Conservation (phyloP, 2,329 filamentous ascomycete genomes). For the Fusarium oligoseptatum region DNA sequence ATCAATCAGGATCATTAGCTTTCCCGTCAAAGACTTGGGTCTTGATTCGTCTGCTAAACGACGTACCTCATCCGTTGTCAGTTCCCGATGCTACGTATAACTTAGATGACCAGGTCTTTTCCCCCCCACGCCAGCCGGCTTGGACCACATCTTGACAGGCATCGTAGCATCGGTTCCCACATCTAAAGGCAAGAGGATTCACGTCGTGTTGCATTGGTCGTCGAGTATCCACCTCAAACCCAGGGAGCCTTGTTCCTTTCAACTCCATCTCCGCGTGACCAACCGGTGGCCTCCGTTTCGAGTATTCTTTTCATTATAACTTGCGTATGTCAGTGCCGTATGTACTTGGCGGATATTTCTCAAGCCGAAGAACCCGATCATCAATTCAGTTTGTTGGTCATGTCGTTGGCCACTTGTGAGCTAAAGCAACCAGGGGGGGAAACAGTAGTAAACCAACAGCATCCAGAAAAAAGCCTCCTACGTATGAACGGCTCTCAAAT, state of each 20-base stretch:
- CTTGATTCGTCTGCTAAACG: neutral
- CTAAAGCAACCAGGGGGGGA: neutral
- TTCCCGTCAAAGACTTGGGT: neutral
- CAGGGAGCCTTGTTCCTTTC: neutral
- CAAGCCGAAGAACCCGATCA: neutral
- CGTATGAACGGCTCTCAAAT: neutral
- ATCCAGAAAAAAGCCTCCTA: neutral
- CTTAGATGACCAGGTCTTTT: neutral
- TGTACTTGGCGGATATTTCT: neutral
- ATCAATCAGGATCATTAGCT: conserved; percentile 13
- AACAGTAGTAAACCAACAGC: neutral
- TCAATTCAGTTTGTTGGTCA: neutral
- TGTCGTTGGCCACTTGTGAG: neutral
- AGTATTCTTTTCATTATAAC: neutral
- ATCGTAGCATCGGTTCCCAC: conserved; percentile 5
- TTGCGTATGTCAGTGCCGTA: neutral
- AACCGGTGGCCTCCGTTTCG: neutral
- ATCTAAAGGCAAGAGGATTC: neutral
- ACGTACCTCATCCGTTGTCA: neutral
- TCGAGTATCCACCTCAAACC: neutral
- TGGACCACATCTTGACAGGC: conserved; percentile 1
- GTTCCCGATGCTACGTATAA: neutral
- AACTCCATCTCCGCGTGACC: conserved; percentile 1
- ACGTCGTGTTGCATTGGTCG: neutral
- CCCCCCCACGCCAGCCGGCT: conserved; percentile 1